Evolutionary conservation across 805 yeast species (phyloP).

Genomic region (Blastobotrys terrestris): DNA sequence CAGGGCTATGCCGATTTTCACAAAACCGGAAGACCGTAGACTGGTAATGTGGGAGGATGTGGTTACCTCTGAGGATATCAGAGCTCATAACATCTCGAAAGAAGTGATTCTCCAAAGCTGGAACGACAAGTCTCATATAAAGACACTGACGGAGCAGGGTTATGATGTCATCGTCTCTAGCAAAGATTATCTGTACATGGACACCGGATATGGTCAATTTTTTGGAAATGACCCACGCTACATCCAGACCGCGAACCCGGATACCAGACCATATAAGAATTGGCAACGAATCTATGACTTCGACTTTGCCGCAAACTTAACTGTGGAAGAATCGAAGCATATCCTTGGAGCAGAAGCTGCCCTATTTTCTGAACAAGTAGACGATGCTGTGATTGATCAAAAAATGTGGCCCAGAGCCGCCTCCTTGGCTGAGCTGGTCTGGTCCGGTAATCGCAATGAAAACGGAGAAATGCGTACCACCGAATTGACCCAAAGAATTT

Average conservation of each 20-base stretch:
- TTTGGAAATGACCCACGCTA: conserved; percentile 31
- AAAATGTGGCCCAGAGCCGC: conserved; percentile 37
- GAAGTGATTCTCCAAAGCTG: conserved; percentile 34
- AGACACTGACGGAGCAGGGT: conserved; percentile 28
- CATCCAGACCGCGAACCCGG: conserved; percentile 19
- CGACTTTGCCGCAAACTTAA: conserved; percentile 29
- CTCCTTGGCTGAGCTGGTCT: conserved; percentile 34
- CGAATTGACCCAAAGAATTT: conserved; percentile 32
- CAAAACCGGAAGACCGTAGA: conserved; percentile 20
- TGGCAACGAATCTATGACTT: conserved; percentile 35
- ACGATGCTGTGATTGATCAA: conserved; percentile 25
- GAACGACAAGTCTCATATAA: conserved; percentile 19
- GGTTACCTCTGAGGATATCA: conserved; percentile 16
- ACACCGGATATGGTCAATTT: conserved; percentile 36
- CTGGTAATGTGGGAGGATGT: conserved; percentile 38
- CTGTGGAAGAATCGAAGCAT: conserved; percentile 24
- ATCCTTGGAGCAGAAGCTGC: conserved; percentile 35
- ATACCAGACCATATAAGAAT: conserved; percentile 31
- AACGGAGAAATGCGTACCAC: conserved; percentile 30
- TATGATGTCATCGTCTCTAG: conserved; percentile 34
- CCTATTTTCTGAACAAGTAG: conserved; percentile 35
- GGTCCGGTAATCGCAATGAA: conserved; percentile 33
- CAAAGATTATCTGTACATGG: conserved; percentile 30
- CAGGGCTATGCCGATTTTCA: conserved; percentile 30
- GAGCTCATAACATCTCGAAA: conserved; percentile 27